A percentile compares a stretch with the other conserved stretches of the same genome.
phyloP scores from a whole-genome alignment of 805 yeast genomes.

The Saccharomycopsis fermentans region DNA sequence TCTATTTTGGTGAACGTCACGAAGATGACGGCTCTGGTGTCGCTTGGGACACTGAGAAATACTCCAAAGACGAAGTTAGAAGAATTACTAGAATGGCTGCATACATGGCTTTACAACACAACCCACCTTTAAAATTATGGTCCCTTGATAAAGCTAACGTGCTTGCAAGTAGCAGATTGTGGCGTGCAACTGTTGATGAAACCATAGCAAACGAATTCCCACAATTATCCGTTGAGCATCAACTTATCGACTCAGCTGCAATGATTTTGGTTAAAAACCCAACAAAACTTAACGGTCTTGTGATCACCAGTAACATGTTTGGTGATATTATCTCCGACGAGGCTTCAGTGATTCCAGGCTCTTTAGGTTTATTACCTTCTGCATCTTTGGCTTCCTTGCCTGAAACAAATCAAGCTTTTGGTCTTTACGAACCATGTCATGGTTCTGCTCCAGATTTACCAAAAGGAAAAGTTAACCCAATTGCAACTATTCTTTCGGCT shows the following conservation, averaged over 20 bases:
- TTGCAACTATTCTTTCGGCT: constrained; percentile 89
- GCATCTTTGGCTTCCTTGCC: constrained; percentile 97
- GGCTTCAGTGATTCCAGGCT: constrained; percentile 96
- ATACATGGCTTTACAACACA: constrained; percentile 82
- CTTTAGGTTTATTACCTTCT: constrained; percentile 89
- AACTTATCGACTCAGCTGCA: constrained; percentile 96
- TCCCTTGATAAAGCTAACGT: constrained; percentile 97
- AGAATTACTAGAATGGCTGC: constrained; percentile 98
- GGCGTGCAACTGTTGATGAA: constrained; percentile 86
- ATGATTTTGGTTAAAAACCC: constrained; percentile 94
- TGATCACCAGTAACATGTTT: constrained; percentile 92
- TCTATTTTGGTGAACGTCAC: constrained; percentile 90
- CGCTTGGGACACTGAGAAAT: constrained; percentile 91
- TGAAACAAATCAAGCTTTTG: constrained; percentile 87
- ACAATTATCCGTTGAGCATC: constrained; percentile 76
- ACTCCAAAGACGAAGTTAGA: constrained; percentile 84
- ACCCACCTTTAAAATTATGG: constrained; percentile 94
- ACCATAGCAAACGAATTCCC: constrained; percentile 87
- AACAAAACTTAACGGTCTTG: constrained; percentile 81
- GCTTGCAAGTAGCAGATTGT: constrained; percentile 87
- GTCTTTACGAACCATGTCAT: constrained; percentile 96
- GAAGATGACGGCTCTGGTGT: constrained; percentile 73
- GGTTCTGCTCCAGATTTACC: constrained; percentile 97
- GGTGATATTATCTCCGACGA: constrained; percentile 98
- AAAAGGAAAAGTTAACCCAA: constrained; percentile 81